These are phyloP conservation scores for Tetrastigma voinierianum DNA, from an alignment of 164 flowering plant species.

Conservation along the genomic window DNA sequence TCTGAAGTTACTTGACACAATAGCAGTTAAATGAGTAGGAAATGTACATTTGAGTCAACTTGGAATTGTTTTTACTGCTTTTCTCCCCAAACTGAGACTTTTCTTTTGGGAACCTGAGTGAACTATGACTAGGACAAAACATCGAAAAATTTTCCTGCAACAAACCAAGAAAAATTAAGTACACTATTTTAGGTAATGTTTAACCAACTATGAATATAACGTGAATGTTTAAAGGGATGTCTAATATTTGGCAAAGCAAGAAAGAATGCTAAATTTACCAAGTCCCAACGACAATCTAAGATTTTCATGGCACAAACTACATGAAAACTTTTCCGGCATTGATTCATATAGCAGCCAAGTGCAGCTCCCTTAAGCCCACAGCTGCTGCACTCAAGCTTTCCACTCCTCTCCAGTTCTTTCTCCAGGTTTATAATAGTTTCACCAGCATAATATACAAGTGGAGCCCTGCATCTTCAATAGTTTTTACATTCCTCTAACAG, in stretches of 20 bases:
- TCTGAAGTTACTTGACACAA: background rate
- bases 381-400: constrained; percentile 62
- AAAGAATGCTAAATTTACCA: constrained; percentile 33
- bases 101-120: constrained; percentile 62
- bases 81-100: constrained; percentile 30
- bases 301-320: constrained; percentile 58
- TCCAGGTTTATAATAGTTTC: constrained; percentile 51
- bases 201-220: background rate
- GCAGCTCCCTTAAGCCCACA: constrained; percentile 84
- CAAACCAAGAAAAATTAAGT: constrained; percentile 1
- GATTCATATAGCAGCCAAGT: constrained; percentile 64
- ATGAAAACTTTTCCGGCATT: constrained; percentile 62
- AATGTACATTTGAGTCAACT: constrained; percentile 25
- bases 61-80: constrained; percentile 4
- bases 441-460: constrained; percentile 57
- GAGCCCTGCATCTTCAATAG: constrained; percentile 54
- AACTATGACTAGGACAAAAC: constrained; percentile 73
- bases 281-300: constrained; percentile 64
- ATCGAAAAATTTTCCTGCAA: constrained; percentile 62
- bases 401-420: constrained; percentile 62
- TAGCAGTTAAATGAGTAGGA: background rate
- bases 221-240: background rate
- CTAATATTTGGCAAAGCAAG: background rate
- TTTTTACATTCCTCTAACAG: background rate
- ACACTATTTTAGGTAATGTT: background rate